Percentiles rank a stretch among this genome's conserved stretches.
Evolutionary conservation across 225 moss, liverwort and hornwort species (phyloP).

Genomic region (Physcomitrium patens): DNA sequence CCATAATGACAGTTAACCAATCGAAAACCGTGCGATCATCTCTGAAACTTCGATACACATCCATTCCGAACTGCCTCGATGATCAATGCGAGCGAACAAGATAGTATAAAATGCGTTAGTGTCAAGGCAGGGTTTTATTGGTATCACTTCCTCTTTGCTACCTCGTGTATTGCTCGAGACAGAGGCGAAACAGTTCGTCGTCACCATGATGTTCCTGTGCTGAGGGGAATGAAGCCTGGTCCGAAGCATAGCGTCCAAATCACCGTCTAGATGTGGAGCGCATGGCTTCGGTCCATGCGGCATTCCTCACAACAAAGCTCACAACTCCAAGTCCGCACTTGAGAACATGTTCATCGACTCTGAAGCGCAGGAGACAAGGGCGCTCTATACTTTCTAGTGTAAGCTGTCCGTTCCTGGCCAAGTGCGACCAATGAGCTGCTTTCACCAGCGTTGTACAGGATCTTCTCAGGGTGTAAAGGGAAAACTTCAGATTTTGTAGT

Average conservation of each 20-base stretch:
- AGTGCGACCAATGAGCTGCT: neutral
- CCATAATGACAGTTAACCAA: neutral
- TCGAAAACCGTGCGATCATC: neutral
- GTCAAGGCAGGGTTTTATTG: neutral
- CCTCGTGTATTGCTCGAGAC: neutral
- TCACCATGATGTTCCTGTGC: constrained; percentile 46
- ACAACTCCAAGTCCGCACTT: constrained; percentile 23
- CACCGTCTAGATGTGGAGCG: constrained; percentile 1
- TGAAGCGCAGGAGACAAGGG: too few relatives aligned
- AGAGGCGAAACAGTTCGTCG: neutral
- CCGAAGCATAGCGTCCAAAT: constrained; percentile 44
- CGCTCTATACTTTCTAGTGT: neutral
- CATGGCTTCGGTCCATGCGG: constrained; percentile 58
- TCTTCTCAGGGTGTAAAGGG: neutral
- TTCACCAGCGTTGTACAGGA: neutral
- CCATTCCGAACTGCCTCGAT: neutral
- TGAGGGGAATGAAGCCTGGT: constrained; percentile 83
- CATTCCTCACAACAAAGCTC: constrained; percentile 70
- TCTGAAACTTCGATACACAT: neutral
- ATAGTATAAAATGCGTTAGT: neutral
- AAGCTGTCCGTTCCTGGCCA: too few relatives aligned
- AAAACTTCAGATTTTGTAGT: neutral
- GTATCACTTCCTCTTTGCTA: neutral
- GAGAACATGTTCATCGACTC: too few relatives aligned
- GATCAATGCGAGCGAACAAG: neutral